Base-by-base conservation (phyloP, 495 filamentous ascomycete genomes). In the Thermothielavioides terrestris region DNA sequence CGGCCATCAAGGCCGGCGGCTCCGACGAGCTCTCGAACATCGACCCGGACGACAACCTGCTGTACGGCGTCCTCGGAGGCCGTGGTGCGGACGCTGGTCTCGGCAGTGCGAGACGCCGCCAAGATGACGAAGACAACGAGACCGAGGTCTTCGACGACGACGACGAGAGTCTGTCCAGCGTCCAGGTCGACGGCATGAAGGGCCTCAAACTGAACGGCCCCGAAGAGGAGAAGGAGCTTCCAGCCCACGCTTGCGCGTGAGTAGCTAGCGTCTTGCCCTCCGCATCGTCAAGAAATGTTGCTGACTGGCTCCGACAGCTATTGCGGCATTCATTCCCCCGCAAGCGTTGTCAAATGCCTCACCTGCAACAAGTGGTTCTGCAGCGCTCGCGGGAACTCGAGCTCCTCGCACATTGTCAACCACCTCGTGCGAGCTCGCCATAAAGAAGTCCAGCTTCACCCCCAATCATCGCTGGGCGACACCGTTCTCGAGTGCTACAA, bases 401-500 rank as follows among this genome's bases (percentile, higher is more conserved):
- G 86, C 32, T 95, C 91, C 15, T 95, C 92, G 6, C 92, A 99
- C 59, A 96, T 99, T 55, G 86, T 99, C 71, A 97, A 97, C 65
- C 92, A 99, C 62, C 82, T 99, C 26, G 92, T 99, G 42, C 86
- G 92, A 46, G 94, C 94, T 52, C 84, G 92, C 35, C 92, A 99
- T 69, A 97, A 97, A 76, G 92, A 99, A 73, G 92, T 99, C 17
- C 92, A 95, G 59, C 79, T 99, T 28, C 92, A 99, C 66, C 89
- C 94, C 1, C 81, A 80, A 56, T 97, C 94, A 12, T 84, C 89
- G n/a, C 83, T 99, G 25, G 92, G 92, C 38, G 92, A 99, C 65
- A 99, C 92, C 4, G 86, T 92, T 40, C 77, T 99, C 41, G 92
- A 99, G 73, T 99, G 92, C 72, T 99, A 99, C 74, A 99, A 96